Conservation (phyloP, 495 filamentous ascomycete genomes). For the Oidiodendron maius region DNA sequence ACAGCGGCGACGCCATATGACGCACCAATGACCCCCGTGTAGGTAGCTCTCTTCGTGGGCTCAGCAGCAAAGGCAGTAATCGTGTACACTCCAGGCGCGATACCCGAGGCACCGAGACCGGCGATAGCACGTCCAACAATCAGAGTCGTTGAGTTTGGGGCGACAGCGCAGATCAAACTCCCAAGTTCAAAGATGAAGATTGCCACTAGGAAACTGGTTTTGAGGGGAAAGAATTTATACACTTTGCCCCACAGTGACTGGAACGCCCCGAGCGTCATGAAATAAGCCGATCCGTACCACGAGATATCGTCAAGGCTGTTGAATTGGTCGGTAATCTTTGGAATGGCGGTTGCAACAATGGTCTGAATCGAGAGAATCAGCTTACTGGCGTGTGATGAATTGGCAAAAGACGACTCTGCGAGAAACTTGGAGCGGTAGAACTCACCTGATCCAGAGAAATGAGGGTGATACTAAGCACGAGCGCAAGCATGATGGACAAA, state of each 20-base stretch:
- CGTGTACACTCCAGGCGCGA: constrained; percentile 45
- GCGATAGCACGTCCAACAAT: constrained; percentile 52
- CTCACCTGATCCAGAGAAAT: neutral
- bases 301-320: constrained; percentile 37
- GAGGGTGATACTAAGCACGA: neutral
- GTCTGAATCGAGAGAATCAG: constrained; percentile 7
- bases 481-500: neutral
- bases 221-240: constrained; percentile 30
- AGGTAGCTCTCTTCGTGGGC: constrained; percentile 51
- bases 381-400: neutral
- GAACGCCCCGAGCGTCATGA: constrained; percentile 37
- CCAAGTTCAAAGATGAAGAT: constrained; percentile 46
- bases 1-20: constrained; percentile 57
- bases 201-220: constrained; percentile 39
- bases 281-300: constrained; percentile 51
- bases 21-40: constrained; percentile 57
- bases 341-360: constrained; percentile 53
- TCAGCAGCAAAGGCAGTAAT: constrained; percentile 39
- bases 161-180: constrained; percentile 48
- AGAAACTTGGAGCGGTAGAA: neutral
- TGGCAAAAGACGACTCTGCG: neutral
- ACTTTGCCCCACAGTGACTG: constrained; percentile 34
- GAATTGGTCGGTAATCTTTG: constrained; percentile 42
- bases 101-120: constrained; percentile 40
- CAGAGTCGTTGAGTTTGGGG: constrained; percentile 40